Evolutionary conservation across 805 yeast species (phyloP).

Genomic region (Teunomyces tritomae): DNA sequence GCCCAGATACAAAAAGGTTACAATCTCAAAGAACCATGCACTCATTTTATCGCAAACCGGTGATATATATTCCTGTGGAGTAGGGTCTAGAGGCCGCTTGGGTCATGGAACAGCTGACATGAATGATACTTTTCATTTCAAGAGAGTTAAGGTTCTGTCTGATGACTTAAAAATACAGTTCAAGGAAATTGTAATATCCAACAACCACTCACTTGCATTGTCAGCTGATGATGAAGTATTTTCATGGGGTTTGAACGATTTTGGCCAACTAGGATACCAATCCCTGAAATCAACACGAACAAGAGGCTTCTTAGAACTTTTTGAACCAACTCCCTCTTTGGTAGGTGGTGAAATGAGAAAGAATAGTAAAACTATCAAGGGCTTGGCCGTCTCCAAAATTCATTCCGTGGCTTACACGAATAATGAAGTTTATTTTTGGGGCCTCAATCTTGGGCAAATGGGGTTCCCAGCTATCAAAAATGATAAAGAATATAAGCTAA

Average conservation of each 20-base stretch:
- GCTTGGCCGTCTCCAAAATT: conserved; percentile 60
- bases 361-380: conserved; percentile 28
- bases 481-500: conserved; percentile 23
- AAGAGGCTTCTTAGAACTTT: conserved; percentile 25
- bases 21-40: conserved; percentile 65
- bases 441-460: conserved; percentile 79
- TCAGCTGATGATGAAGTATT: conserved; percentile 53
- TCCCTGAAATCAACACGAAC: conserved; percentile 15
- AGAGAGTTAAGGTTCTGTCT: conserved; percentile 37
- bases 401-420: conserved; percentile 64
- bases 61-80: conserved; percentile 60
- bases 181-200: conserved; percentile 48
- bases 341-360: conserved; percentile 42
- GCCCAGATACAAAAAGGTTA: conserved; percentile 48
- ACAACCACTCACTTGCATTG: conserved; percentile 65
- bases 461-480: conserved; percentile 41
- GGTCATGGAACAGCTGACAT: conserved; percentile 47
- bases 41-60: conserved; percentile 56
- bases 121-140: conserved; percentile 41
- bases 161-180: conserved; percentile 20
- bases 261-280: conserved; percentile 59
- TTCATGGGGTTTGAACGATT: conserved; percentile 77
- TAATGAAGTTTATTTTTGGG: conserved; percentile 63
- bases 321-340: conserved; percentile 40
- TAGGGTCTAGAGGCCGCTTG: conserved; percentile 67